Conservation (phyloP, 352 stramenopile species). For the Phytophthora ramorum region DNA sequence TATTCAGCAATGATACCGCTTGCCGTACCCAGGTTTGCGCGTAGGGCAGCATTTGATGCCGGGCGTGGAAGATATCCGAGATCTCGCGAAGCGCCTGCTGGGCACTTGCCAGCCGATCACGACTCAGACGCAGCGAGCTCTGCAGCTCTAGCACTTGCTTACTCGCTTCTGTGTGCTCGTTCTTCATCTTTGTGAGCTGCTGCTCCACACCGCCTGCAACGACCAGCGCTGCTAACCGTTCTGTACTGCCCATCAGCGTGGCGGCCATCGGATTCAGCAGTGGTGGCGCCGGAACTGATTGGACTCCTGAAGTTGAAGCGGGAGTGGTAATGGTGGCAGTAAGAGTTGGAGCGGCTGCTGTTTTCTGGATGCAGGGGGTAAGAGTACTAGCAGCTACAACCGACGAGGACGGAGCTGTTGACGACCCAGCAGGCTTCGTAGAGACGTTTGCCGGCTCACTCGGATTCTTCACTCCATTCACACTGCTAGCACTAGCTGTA, state of each 20-base stretch:
- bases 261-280: conserved; percentile 38
- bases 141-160: conserved; percentile 73
- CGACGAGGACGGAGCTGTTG: background rate
- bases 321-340: background rate
- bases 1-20: conserved; percentile 64
- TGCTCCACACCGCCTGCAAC: conserved; percentile 75
- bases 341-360: conserved; percentile 5
- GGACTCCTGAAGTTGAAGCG: conserved; percentile 8
- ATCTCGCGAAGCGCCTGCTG: conserved; percentile 67
- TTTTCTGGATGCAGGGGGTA: conserved; percentile 2
- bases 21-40: conserved; percentile 65
- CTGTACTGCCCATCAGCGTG: conserved; percentile 51
- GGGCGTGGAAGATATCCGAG: conserved; percentile 68
- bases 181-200: conserved; percentile 77
- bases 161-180: conserved; percentile 72
- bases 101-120: conserved; percentile 62
- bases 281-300: conserved; percentile 10
- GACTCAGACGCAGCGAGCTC: conserved; percentile 66
- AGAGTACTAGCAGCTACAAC: conserved; percentile 3
- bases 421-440: conserved; percentile 7
- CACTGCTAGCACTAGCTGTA: conserved; percentile 4
- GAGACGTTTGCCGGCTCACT: conserved; percentile 3
- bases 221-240: conserved; percentile 64
- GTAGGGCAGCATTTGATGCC: conserved; percentile 62
- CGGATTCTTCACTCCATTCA: conserved; percentile 17